Base-by-base conservation (phyloP, 495 filamentous ascomycete genomes). In the Lasiosphaeria hispida region DNA sequence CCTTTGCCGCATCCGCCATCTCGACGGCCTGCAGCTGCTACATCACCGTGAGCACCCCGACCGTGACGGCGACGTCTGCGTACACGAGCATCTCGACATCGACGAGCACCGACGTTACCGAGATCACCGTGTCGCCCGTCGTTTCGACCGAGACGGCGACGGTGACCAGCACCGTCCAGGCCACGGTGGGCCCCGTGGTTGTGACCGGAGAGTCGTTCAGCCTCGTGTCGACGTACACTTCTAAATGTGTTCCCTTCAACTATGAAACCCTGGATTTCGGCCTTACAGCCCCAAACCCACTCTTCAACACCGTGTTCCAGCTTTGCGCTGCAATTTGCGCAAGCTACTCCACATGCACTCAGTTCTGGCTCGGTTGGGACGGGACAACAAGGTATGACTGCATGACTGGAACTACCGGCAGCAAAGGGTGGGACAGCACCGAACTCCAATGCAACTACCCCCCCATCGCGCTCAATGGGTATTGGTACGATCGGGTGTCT, bases 1-100 rank as follows among this genome's bases (percentile, higher is more conserved):
- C 35, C 18, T 42, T 40, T 13, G 34, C 15, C 9, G n/a, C 9
- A 7, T 10, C 35, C 3, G 17, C 23, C 11, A 39, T 39, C 17
- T 19, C 15, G 13, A 53, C 35, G 18, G 49, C 49, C 8, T 53
- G 49, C 49, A 38, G 10, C 49, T 53, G 49, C 49, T 53, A 53
- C 18, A 8, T 53, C 8, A 10, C 30, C 1, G 17, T 30, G n/a
- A n/a, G 15, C 17, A 30, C 49, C 4, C 9, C 49, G 17, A 41
- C 49, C 1, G 10, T 39, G 18, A 53, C 49, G 3, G 49, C 40
- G 37, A 53, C 49, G 1, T 38, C 17, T 0, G 18, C 49, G 1
- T 39, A 39, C 36, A 10, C 37, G n/a, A 41, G 10, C 17, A 40
- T 19, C 49, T 7, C 34, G 49, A 53, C 49, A 1, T 11, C 49